Evolutionary conservation across 2,329 filamentous ascomycete species (phyloP), one percentile per base, ranked within the genome.

Genomic region (Atkinsonella hypoxylon): DNA sequence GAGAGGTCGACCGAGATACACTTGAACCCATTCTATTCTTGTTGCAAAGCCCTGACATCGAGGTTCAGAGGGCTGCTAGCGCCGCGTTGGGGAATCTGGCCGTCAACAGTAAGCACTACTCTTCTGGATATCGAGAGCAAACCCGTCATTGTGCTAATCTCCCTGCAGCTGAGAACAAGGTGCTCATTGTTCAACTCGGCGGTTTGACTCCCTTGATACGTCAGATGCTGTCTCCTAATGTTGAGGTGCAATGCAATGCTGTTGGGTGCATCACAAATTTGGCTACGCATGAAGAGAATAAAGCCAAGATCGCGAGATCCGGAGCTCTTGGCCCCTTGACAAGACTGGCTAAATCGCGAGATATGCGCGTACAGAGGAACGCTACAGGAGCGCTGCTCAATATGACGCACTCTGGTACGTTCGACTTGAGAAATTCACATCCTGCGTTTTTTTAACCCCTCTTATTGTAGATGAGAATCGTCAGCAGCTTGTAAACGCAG

Each of bases 251-350:
- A 70, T 98, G 93, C 75, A 98, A 98, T 68, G 93, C 93, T 42
- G 93, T 98, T 54, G 93, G 93, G 48, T 98, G 93, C 73, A 98
- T 98, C 67, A 98, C 93, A 44, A 98, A 98, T 65, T 72, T 98
- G 51, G 93, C 93, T 50, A 98, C 93, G 2, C 93, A 98, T 63
- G 93, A 98, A 71, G 93, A 97, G 60, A 98, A 98, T 73, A 98
- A 98, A 73, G 90, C 93, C 52, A 96, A 95, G 72, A 98, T 98
- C 67, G 93, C 93, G 58, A 82, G 89, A 54, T 98, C 93, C 3
- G 93, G 93, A 52, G 93, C 93, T 50, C 76, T 98, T 51, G 88
- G 86, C 8, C 93, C 93, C 9, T 73, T 98, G 59, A 98, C 93
- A 44, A 81, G 87, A 56, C 74, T 98, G 52, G 93, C 93, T 55